These are phyloP conservation scores for Penicillium parvum DNA, from an alignment of 495 filamentous ascomycete genomes.

Conservation along the genomic window DNA sequence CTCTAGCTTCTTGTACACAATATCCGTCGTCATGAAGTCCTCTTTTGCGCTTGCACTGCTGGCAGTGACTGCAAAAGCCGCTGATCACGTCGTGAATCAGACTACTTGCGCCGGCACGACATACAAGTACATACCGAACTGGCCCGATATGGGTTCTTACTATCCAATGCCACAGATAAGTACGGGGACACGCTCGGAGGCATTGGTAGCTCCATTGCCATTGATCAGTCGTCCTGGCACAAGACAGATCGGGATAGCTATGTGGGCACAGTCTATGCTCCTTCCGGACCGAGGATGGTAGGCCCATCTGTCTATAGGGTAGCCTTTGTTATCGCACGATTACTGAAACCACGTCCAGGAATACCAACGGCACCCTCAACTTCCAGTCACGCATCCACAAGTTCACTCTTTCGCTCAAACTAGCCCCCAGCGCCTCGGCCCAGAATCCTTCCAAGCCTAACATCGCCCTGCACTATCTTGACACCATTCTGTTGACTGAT, in stretches of 20 bases:
- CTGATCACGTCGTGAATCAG: slow-evolving; percentile 38
- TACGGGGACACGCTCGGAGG: slow-evolving; percentile 70
- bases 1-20: too few relatives aligned
- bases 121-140: slow-evolving; percentile 66
- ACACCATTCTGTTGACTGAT: slow-evolving; percentile 63
- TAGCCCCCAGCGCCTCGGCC: slow-evolving; percentile 49
- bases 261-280: slow-evolving; percentile 57
- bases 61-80: slow-evolving; percentile 11
- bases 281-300: slow-evolving; percentile 74
- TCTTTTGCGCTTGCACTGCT: slow-evolving; percentile 15
- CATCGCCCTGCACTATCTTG: slow-evolving; percentile 58
- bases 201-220: slow-evolving; percentile 61
- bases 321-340: background rate
- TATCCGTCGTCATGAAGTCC: slow-evolving; percentile 19
- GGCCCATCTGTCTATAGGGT: background rate
- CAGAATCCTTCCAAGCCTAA: slow-evolving; percentile 59
- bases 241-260: slow-evolving; percentile 52
- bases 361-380: slow-evolving; percentile 72
- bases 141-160: slow-evolving; percentile 65
- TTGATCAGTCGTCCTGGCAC: slow-evolving; percentile 61
- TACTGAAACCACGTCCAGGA: slow-evolving; percentile 37
- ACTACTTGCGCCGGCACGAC: slow-evolving; percentile 60
- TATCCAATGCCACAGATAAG: slow-evolving; percentile 59
- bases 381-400: slow-evolving; percentile 72
- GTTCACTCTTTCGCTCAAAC: slow-evolving; percentile 56